Evolutionary conservation across 495 filamentous ascomycete species (phyloP).

Genomic region (Lasiosphaeria ovina): DNA sequence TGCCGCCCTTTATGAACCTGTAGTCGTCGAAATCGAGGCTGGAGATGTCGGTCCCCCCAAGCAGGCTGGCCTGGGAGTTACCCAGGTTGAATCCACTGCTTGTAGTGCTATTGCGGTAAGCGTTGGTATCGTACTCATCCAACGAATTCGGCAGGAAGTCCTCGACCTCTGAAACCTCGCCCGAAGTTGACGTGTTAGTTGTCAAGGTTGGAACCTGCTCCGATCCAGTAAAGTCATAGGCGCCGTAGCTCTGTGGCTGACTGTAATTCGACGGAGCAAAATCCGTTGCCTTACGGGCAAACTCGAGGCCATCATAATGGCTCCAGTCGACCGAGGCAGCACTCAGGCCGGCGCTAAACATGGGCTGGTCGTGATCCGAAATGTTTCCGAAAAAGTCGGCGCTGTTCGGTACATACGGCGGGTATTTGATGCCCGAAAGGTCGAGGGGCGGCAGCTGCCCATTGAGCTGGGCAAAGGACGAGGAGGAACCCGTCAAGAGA

Average conservation of each 20-base stretch:
- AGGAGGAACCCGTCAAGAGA: slow-evolving; percentile 53
- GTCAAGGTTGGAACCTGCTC: slow-evolving; percentile 54
- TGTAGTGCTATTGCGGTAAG: slow-evolving; percentile 52
- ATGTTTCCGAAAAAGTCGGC: slow-evolving; percentile 52
- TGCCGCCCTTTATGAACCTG: slow-evolving; percentile 49
- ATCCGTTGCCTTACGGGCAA: slow-evolving; percentile 45
- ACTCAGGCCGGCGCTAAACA: slow-evolving; percentile 63
- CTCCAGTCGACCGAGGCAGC: slow-evolving; percentile 72
- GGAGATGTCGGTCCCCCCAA: slow-evolving; percentile 55
- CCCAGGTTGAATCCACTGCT: slow-evolving; percentile 48
- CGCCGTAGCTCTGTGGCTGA: slow-evolving; percentile 66
- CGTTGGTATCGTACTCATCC: slow-evolving; percentile 52
- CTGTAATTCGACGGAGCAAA: slow-evolving; percentile 65
- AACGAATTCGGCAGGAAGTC: slow-evolving; percentile 59
- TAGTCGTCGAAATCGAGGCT: slow-evolving; percentile 60
- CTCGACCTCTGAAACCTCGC: slow-evolving; percentile 72
- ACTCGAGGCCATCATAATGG: slow-evolving; percentile 62
- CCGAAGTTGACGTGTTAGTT: slow-evolving; percentile 65
- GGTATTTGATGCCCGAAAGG: slow-evolving; percentile 52
- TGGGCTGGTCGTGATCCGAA: slow-evolving; percentile 62
- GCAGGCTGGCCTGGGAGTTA: slow-evolving; percentile 49
- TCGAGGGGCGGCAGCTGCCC: slow-evolving; percentile 66
- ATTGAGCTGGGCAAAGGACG: slow-evolving; percentile 58
- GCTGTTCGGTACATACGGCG: slow-evolving; percentile 52
- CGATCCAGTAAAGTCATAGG: slow-evolving; percentile 59